Base-by-base conservation (phyloP, 2,329 filamentous ascomycete genomes). In the Cercospora zeina region DNA sequence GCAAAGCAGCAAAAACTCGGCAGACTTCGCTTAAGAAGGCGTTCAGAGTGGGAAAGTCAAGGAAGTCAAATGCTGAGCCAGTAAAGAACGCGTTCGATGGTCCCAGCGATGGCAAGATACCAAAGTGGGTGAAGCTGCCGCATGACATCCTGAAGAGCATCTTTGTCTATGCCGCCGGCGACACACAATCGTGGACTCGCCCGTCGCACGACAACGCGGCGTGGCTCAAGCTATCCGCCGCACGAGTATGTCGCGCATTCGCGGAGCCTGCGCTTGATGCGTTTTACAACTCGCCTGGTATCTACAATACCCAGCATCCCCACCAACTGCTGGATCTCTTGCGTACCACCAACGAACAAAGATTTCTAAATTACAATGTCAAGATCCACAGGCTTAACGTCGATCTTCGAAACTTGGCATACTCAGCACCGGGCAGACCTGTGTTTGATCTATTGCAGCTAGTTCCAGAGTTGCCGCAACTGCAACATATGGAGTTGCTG, bases 381-480 rank as follows among this genome's bases (percentile, higher is more conserved):
- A 96, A 92, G 77, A 82, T 95, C 54, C 84, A 87, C 70, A 81
- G 83, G 7, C 77, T 96, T 21, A 84, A 86, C 62, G 79, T 96
- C 53, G 87, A 95, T 70, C 86, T 88, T 10, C 83, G 80, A 37
- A 83, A 77, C 62, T 80, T 86, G 55, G 76, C 80, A 42, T 83
- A 84, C 68, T 81, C 80, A 57, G 82, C 82, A 70, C 80, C 79
- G 11, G 78, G 80, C 2, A 77, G 79, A 45, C 82, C 82, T 10
- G 81, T 83, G 21, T 78, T 87, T 60, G 81, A 87, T 62, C 72
- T 90, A 19, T 73, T 78, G 39, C 76, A 79, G 27, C 75, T 96
- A 54, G 78, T 96, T 19, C 79, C 81, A 42, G 80, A 83, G 50
- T 81, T 91, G 5, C 87, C 88, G 0, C 86, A 85, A 53, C 79